Evolutionary conservation across 352 stramenopile genomes (phyloP).

Genomic region (Phytophthora foliorum): DNA sequence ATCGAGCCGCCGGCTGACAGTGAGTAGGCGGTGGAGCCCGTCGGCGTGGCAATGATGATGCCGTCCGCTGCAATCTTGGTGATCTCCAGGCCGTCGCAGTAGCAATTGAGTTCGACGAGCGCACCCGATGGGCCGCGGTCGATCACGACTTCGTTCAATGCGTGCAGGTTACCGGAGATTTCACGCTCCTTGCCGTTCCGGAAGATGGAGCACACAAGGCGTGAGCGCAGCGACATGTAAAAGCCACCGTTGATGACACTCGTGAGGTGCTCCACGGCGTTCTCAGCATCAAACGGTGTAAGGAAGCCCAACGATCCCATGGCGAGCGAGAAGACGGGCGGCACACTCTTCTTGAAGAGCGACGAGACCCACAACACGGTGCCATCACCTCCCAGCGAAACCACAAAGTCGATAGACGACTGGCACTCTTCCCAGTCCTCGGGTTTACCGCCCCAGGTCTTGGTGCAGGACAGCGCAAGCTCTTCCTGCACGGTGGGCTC

Average conservation of each 20-base stretch:
- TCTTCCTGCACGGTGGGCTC: conserved; percentile 83
- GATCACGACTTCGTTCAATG: conserved; percentile 99
- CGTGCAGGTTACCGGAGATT: conserved; percentile 83
- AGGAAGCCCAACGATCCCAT: conserved; percentile 98
- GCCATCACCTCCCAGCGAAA: conserved; percentile 97
- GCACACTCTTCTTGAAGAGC: conserved; percentile 92
- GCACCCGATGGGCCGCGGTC: conserved; percentile 92
- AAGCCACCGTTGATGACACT: conserved; percentile 86
- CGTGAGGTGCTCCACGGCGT: conserved; percentile 74
- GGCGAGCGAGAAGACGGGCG: conserved; percentile 95
- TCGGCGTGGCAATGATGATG: conserved; percentile 99
- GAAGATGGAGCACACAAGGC: conserved; percentile 78
- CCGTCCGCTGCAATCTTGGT: conserved; percentile 97
- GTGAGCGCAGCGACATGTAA: conserved; percentile 85
- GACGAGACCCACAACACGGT: conserved; percentile 91
- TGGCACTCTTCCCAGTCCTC: conserved; percentile 79
- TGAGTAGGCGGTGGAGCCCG: conserved; percentile 98
- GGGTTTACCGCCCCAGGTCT: conserved; percentile 68
- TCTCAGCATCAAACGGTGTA: conserved; percentile 92
- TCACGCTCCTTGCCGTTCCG: conserved; percentile 66
- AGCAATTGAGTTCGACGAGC: conserved; percentile 97
- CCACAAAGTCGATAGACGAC: conserved; percentile 91
- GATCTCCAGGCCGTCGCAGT: conserved; percentile 96
- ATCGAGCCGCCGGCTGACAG: conserved; percentile 98
- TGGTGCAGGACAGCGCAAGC: conserved; percentile 57